A percentile compares a stretch with the other conserved stretches of the same genome.
Conservation (phyloP, 2,329 filamentous ascomycete species). For the Phialophora tarda region DNA sequence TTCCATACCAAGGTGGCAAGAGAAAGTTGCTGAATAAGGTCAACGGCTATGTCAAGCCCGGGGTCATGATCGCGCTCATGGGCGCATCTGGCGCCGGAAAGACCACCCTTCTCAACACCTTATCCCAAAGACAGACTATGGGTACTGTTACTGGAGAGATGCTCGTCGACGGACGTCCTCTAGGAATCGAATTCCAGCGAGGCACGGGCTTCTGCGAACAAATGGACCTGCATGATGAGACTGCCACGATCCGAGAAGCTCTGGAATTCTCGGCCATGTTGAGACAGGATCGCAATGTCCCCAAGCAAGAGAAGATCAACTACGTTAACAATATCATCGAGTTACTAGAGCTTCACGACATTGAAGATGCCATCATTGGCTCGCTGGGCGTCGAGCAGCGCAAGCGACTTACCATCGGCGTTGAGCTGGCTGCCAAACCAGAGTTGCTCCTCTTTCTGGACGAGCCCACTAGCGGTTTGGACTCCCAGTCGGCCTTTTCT, state of each 20-base stretch:
- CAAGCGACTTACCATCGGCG: slow-evolving; percentile 74
- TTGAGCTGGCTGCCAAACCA: slow-evolving; percentile 73
- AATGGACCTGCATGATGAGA: slow-evolving; percentile 72
- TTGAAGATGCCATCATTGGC: slow-evolving; percentile 70
- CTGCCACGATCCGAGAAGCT: slow-evolving; percentile 70
- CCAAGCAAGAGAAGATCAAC: slow-evolving; percentile 66
- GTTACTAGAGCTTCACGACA: slow-evolving; percentile 67
- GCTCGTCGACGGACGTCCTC: slow-evolving; percentile 69
- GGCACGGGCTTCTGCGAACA: slow-evolving; percentile 75
- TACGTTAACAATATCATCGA: slow-evolving; percentile 72
- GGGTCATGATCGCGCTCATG: slow-evolving; percentile 79
- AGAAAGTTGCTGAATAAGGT: slow-evolving; percentile 71
- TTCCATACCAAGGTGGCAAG: slow-evolving; percentile 68
- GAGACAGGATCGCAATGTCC: slow-evolving; percentile 62
- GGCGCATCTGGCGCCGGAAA: slow-evolving; percentile 83
- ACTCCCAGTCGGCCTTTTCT: slow-evolving; percentile 71
- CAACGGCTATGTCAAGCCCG: slow-evolving; percentile 78
- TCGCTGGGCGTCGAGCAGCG: slow-evolving; percentile 71
- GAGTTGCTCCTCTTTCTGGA: slow-evolving; percentile 72
- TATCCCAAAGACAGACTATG: slow-evolving; percentile 72
- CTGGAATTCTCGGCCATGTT: slow-evolving; percentile 72
- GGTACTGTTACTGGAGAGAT: slow-evolving; percentile 71
- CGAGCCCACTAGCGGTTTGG: slow-evolving; percentile 73
- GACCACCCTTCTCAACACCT: slow-evolving; percentile 78
- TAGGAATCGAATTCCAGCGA: slow-evolving; percentile 69